Evolutionary conservation across 2,329 filamentous ascomycete species (phyloP).

Genomic region (Pseudogymnoascus sp.): DNA sequence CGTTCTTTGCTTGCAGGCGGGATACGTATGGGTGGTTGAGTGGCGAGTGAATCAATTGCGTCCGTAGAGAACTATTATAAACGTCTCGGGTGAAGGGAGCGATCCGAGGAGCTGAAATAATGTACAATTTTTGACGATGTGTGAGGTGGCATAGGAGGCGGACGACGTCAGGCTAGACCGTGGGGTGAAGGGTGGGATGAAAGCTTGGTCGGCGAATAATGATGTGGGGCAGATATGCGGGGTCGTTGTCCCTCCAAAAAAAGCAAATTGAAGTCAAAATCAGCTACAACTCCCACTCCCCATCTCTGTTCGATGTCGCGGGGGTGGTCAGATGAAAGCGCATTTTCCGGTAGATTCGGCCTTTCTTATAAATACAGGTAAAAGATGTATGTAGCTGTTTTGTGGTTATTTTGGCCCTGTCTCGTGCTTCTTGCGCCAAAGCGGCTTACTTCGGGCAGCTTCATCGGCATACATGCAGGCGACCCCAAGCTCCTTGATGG

Average conservation of each 20-base stretch:
- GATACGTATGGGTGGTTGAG: background rate
- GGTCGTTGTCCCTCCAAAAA: conserved; percentile 7
- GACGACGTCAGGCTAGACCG: conserved; percentile 6
- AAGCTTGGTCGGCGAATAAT: conserved; percentile 6
- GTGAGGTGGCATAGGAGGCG: conserved; percentile 4
- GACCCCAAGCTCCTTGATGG: background rate
- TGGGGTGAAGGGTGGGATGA: conserved; percentile 2
- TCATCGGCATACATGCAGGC: background rate
- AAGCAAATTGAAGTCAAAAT: background rate
- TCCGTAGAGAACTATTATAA: background rate
- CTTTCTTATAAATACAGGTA: background rate
- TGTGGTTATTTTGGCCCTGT: background rate
- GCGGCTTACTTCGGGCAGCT: background rate
- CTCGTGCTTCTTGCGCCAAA: background rate
- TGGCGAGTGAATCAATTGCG: conserved; percentile 4
- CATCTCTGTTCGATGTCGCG: background rate
- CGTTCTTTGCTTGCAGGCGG: background rate
- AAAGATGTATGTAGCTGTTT: background rate
- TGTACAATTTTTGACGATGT: background rate
- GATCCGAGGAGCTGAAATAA: background rate
- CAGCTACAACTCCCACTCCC: background rate
- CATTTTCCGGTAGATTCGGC: background rate
- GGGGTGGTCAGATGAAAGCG: background rate
- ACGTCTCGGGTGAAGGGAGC: background rate
- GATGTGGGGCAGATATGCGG: conserved; percentile 8